phyloP scores from a whole-genome alignment of 371 early-diverging fungal species.

The Mucor indicus region DNA sequence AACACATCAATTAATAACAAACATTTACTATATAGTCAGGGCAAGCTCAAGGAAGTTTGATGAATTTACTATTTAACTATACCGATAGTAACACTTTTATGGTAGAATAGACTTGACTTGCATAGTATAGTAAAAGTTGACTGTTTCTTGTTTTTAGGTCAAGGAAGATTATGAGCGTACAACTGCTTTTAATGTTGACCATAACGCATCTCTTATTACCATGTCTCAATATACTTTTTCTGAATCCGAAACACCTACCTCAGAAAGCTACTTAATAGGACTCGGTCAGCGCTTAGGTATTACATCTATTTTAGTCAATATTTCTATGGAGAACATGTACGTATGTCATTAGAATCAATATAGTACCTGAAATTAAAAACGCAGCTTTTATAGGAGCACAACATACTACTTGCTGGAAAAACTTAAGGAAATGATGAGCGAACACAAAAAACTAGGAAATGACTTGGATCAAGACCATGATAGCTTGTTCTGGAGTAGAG shows the following conservation, averaged over 20 bases:
- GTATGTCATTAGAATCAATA: not conserved
- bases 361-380: too few species aligned
- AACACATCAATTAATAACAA: not conserved
- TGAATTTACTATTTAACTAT: slow-evolving; percentile 15
- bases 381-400: too few species aligned
- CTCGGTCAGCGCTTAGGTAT: slow-evolving; percentile 18
- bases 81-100: slow-evolving; percentile 4
- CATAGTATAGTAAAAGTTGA: too few species aligned
- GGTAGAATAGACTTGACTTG: too few species aligned
- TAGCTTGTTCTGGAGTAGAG: slow-evolving; percentile 18
- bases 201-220: slow-evolving; percentile 7
- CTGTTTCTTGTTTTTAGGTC: slow-evolving; percentile 3
- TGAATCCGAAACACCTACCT: not conserved
- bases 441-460: too few species aligned
- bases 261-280: slow-evolving; percentile 4
- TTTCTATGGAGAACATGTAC: slow-evolving; percentile 16
- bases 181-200: slow-evolving; percentile 11
- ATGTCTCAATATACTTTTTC: slow-evolving; percentile 13
- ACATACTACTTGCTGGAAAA: too few species aligned
- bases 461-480: not conserved
- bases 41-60: slow-evolving; percentile 8
- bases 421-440: too few species aligned
- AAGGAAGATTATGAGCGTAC: slow-evolving; percentile 21
- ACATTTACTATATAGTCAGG: slow-evolving; percentile 10
- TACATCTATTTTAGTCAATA: slow-evolving; percentile 12